Conservation (phyloP, 257 asterid genomes). For the Capsicum rhomboideum region DNA sequence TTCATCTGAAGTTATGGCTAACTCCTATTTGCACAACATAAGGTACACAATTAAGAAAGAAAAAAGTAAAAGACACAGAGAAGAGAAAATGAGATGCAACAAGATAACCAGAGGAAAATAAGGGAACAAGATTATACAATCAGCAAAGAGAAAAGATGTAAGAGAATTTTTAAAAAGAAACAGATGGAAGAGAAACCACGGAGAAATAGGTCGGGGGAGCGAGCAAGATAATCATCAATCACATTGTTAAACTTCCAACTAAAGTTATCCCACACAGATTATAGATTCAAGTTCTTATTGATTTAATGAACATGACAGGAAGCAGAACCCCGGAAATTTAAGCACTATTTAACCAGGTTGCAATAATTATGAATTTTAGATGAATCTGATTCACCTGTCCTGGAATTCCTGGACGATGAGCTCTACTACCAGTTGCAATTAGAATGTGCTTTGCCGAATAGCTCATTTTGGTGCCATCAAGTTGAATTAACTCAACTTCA, state of each 20-base stretch:
- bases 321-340: background rate
- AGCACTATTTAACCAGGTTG: background rate
- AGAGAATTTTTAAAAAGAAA: background rate
- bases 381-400: slow-evolving; percentile 55
- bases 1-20: slow-evolving; percentile 96
- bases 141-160: background rate
- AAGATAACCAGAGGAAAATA: background rate
- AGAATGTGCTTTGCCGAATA: slow-evolving; percentile 84
- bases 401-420: slow-evolving; percentile 71
- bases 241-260: background rate
- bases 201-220: background rate
- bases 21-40: slow-evolving; percentile 44
- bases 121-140: background rate
- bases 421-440: slow-evolving; percentile 93
- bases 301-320: background rate
- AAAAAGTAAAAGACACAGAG: background rate
- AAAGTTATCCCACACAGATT: background rate
- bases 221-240: background rate
- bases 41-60: background rate
- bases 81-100: background rate
- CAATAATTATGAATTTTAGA: background rate
- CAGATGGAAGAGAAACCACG: background rate
- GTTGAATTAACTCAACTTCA: slow-evolving; percentile 82
- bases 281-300: background rate
- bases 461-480: slow-evolving; percentile 89